Percentiles rank a stretch among this genome's conserved stretches.
Evolutionary conservation across 1,139 yeast species (phyloP).

Genomic region (Fermentozyma sake): DNA sequence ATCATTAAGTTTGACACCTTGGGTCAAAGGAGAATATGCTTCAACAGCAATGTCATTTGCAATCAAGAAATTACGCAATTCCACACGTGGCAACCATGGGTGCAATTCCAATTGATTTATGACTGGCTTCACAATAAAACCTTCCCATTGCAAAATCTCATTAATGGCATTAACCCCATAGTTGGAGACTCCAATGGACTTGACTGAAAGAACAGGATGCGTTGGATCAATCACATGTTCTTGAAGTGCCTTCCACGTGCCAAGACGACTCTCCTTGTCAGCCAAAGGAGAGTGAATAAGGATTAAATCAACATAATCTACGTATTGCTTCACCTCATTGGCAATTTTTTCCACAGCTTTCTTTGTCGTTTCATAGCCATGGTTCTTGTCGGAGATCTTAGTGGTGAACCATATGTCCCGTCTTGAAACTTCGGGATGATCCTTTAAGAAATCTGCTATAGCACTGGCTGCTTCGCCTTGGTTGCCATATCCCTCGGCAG

Average conservation of each 20-base stretch:
- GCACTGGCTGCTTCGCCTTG: conserved; percentile 18
- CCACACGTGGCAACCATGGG: conserved; percentile 41
- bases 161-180: conserved; percentile 32
- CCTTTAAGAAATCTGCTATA: conserved; percentile 43
- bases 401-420: conserved; percentile 35
- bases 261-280: conserved; percentile 27
- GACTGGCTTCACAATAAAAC: conserved; percentile 33
- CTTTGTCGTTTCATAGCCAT: conserved; percentile 21
- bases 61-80: conserved; percentile 34
- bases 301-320: conserved; percentile 46
- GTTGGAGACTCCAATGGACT: conserved; percentile 43
- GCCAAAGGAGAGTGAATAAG: conserved; percentile 35
- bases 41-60: conserved; percentile 47
- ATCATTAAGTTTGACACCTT: conserved; percentile 51
- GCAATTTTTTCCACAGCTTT: conserved; percentile 13
- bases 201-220: conserved; percentile 25
- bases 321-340: conserved; percentile 24
- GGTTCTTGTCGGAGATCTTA: conserved; percentile 17
- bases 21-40: conserved; percentile 70
- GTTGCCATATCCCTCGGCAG: conserved; percentile 38
- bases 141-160: conserved; percentile 33
- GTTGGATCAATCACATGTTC: conserved; percentile 27
- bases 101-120: conserved; percentile 44
- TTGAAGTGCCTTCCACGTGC: conserved; percentile 39
- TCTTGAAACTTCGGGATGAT: conserved; percentile 28